phyloP scores from a whole-genome alignment of 1,284 basidiomycete genomes.

The Cryptococcus sp. region DNA sequence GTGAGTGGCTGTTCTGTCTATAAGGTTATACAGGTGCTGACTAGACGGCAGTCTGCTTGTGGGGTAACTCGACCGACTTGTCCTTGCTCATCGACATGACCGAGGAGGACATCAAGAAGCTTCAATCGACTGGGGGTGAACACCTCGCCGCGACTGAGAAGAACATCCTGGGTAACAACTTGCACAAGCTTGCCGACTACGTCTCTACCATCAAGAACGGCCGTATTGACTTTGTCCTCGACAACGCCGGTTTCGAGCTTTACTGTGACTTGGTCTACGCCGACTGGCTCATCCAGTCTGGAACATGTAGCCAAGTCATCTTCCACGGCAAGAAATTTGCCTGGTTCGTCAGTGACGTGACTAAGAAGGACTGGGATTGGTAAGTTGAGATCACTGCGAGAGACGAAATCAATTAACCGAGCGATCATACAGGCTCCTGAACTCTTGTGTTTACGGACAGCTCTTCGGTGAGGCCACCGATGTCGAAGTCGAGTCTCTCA shows the following conservation, averaged over 20 bases:
- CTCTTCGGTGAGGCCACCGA: constrained; percentile 81
- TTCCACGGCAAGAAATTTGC: constrained; percentile 65
- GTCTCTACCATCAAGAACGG: constrained; percentile 76
- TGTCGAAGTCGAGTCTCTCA: constrained; percentile 76
- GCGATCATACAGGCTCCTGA: constrained; percentile 59
- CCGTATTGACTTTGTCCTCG: constrained; percentile 77
- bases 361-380: constrained; percentile 96
- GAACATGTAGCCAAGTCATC: constrained; percentile 77
- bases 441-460: constrained; percentile 82
- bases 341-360: constrained; percentile 98
- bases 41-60: constrained; percentile 71
- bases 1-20: constrained; percentile 41
- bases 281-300: constrained; percentile 79
- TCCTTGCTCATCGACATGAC: constrained; percentile 98
- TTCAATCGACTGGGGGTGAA: constrained; percentile 96
- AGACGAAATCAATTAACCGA: constrained; percentile 2
- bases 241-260: constrained; percentile 71
- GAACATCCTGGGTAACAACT: constrained; percentile 62
- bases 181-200: constrained; percentile 77
- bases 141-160: constrained; percentile 94
- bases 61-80: constrained; percentile 96
- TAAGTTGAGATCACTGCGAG: constrained; percentile 17
- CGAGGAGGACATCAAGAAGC: constrained; percentile 94
- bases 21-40: constrained; percentile 7
- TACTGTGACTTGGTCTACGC: constrained; percentile 97